Base-by-base conservation (phyloP, 768 basidiomycete species). In the Tricholoma sp. region DNA sequence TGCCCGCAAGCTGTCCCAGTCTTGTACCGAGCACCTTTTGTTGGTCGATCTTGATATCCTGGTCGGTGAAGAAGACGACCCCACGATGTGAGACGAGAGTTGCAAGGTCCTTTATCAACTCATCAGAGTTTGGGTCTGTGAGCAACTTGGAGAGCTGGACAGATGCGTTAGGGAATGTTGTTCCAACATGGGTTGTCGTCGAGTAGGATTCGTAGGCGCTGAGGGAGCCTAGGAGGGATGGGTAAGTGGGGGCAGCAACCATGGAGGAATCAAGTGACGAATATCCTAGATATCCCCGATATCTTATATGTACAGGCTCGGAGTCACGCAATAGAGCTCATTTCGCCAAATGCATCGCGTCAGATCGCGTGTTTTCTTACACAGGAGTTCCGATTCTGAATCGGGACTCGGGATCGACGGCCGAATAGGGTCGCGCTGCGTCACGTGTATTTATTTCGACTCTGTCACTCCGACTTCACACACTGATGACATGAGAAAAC, bases 1-100 rank as follows among this genome's bases (percentile, higher is more conserved):
- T 77, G 6, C 80, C 83, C 9, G 76, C 68, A 6, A 80, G 68
- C 59, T 75, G 67, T 8, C 84, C 83, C 10, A 85, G 64, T 15
- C 72, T 68, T n/a, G 69, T 67, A 5, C 69, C 80, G 15, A 86
- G 78, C 51, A 70, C 62, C 56, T 76, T 78, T 68, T 84, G 82
- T 61, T 83, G 74, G 28, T 74, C 72, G 41, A 80, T 65, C 3
- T 66, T 72, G 52, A 86, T 65, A 59, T 79, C 74, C 65, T 85
- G 83, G 17, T 76, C 71, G 10, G 77, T 75, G 75, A 87, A 83
- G 70, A 87, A 87, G 5, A 85, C 82, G 47, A 86, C 85, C 3
- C 84, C 83, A 32, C 85, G 80, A 53, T 79, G 79, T 29, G 75
- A 76, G 36, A 78, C 73, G 41, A 83, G 73, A 2, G 73, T 73